Base-by-base conservation (phyloP, 1,284 basidiomycete genomes). In the Gastroboletus turbinatus region DNA sequence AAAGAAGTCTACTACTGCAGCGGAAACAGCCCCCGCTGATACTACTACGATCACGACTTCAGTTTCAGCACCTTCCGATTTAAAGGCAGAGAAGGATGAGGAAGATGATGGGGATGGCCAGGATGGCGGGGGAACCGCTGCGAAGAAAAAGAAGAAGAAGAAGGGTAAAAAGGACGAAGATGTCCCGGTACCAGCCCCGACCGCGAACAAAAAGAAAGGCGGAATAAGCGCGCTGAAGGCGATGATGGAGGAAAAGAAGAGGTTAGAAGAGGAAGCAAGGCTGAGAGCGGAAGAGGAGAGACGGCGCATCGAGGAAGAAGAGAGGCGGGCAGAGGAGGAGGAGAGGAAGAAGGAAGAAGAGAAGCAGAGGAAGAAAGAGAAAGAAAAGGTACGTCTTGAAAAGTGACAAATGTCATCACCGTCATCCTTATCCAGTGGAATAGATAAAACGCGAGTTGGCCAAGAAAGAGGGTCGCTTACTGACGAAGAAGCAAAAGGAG, bases 401-500 rank as follows among this genome's bases (percentile, higher is more conserved):
- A 50, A 55, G 19, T 53, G 33, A 42, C 55, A 48, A 44, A 50
- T 38, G 30, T 21, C 10, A 13, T 53, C 25, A 23, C 14, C 4
- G 4, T 46, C 42, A 19, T 46, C 45, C 57, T 67, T 30, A 53
- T 47, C 25, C n/a, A 23, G 30, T 52, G 35, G 47, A 54, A 56
- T 60, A 94, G 92, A 87, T 83, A 43, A 95, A 95, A 74, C 83
- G 83, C 50, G 93, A 95, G 65, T 68, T 88, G 45, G 86, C 90
- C 23, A 92, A 90, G 80, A 95, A 94, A 70, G 94, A 97, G 74
- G 95, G 95, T 33, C 84, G 90, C 53, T 76, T 94, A 32, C 81
- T 98, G 46, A 97, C 95, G 7, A 93, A 95, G 70, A 98, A 97
- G 75, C 96, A 99, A 73, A 98, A 96, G 76, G 92, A 94, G 67